These are phyloP conservation scores for Pyrenophora graminea DNA, from an alignment of 2,329 filamentous ascomycete genomes.

Conservation along the genomic window DNA sequence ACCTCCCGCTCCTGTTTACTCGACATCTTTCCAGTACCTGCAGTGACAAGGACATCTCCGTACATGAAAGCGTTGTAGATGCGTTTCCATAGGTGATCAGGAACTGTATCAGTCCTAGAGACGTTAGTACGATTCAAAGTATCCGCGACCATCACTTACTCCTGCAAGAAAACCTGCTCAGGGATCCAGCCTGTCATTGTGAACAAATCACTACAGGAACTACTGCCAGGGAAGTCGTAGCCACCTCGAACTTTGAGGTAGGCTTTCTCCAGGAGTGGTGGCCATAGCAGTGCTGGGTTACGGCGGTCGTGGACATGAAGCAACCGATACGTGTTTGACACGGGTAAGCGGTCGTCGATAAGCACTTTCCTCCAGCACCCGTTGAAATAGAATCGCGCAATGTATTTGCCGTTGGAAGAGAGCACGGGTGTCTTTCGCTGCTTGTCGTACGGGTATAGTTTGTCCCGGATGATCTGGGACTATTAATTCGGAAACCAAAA, in stretches of 20 bases:
- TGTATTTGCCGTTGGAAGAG: conserved; percentile 84
- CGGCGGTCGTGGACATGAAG: conserved; percentile 87
- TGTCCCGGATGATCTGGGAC: conserved; percentile 68
- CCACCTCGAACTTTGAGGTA: conserved; percentile 94
- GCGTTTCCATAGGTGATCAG: conserved; percentile 75
- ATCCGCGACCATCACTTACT: conserved; percentile 47
- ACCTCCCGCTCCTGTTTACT: conserved; percentile 75
- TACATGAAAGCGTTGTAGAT: conserved; percentile 74
- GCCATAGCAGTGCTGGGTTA: conserved; percentile 84
- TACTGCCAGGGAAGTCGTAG: conserved; percentile 97
- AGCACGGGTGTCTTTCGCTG: conserved; percentile 59
- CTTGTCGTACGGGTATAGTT: conserved; percentile 76
- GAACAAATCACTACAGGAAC: conserved; percentile 93
- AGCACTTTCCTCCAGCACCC: conserved; percentile 85
- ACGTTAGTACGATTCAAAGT: conserved; percentile 11
- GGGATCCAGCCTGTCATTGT: conserved; percentile 95
- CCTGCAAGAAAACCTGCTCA: conserved; percentile 89
- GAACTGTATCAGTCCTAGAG: conserved; percentile 73
- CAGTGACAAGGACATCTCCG: conserved; percentile 82
- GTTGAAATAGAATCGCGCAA: conserved; percentile 94
- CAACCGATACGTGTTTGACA: conserved; percentile 72
- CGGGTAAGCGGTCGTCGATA: conserved; percentile 86
- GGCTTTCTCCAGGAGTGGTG: conserved; percentile 90
- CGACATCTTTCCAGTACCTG: conserved; percentile 85
- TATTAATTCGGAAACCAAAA: conserved; percentile 9